Percentiles rank a stretch among this genome's conserved stretches.
Conservation (phyloP, 148 eudicot genomes). For the Diospyros kaki region DNA sequence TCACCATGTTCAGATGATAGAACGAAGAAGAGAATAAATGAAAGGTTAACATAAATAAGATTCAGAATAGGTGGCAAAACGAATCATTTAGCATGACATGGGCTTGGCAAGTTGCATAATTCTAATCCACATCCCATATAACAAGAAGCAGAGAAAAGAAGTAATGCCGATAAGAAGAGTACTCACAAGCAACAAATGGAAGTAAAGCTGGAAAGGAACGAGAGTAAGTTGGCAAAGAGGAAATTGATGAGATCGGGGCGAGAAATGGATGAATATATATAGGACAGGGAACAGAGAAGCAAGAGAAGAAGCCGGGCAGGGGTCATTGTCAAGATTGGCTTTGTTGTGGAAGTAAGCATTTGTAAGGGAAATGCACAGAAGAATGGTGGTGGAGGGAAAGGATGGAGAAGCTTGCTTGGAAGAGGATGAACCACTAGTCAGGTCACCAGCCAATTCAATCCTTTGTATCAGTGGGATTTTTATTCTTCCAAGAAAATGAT, state of each 20-base stretch:
- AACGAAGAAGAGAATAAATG: not conserved
- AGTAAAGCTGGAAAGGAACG: not conserved
- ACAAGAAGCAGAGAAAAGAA: not conserved
- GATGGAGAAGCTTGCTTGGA: not conserved
- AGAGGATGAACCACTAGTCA: not conserved
- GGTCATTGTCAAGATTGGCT: conserved; percentile 2
- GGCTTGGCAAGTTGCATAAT: too few species aligned
- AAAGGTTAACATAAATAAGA: not conserved
- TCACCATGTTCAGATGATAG: not conserved
- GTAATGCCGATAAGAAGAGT: not conserved
- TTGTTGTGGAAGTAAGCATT: not conserved
- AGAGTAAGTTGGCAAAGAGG: conserved; percentile 10
- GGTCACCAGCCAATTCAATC: not conserved
- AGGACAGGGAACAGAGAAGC: not conserved
- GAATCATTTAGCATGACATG: too few species aligned
- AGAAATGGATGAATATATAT: conserved; percentile 7
- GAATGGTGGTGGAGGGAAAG: conserved; percentile 13
- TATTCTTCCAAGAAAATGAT: conserved; percentile 1
- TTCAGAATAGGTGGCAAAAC: too few species aligned
- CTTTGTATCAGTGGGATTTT: conserved; percentile 4
- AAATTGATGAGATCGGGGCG: not conserved
- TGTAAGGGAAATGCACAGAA: not conserved
- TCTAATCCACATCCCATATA: not conserved
- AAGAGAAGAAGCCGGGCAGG: too few species aligned
- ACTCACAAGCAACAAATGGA: not conserved